phyloP scores from a whole-genome alignment of 805 yeast species.

The Yarrowia keelungensis region DNA sequence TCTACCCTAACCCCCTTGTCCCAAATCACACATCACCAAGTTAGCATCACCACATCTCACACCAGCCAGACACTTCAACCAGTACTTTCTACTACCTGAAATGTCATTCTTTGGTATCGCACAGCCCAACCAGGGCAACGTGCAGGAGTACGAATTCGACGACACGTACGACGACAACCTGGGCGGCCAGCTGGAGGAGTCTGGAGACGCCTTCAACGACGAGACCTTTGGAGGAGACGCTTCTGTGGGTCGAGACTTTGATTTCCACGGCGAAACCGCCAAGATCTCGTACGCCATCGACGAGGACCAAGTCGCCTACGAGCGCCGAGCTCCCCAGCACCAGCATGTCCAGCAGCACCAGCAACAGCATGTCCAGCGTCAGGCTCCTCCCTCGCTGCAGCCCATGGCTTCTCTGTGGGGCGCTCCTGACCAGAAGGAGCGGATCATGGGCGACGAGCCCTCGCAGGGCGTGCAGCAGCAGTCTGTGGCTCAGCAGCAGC shows the following conservation, averaged over 20 bases:
- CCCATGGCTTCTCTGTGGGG: conserved; percentile 81
- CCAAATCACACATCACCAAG: too few species aligned
- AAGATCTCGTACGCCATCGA: conserved; percentile 46
- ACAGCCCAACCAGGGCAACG: conserved; percentile 28
- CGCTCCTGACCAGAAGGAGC: conserved; percentile 48
- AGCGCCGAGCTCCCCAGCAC: conserved; percentile 51
- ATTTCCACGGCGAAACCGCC: conserved; percentile 59
- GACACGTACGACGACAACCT: conserved; percentile 82
- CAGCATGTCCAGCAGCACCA: conserved; percentile 25
- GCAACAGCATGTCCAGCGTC: conserved; percentile 45
- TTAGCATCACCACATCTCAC: not conserved
- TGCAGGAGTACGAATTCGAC: conserved; percentile 68
- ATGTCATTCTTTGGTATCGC: conserved; percentile 33
- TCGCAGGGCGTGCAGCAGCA: not conserved
- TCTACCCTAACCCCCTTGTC: conserved; percentile 1
- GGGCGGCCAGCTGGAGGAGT: conserved; percentile 67
- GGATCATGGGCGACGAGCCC: conserved; percentile 28
- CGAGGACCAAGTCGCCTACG: conserved; percentile 47
- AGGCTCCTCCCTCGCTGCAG: conserved; percentile 55
- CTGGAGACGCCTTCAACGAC: conserved; percentile 79
- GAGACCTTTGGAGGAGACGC: conserved; percentile 73
- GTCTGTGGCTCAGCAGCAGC: conserved; percentile 28
- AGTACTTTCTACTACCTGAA: not conserved
- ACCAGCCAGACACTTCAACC: not conserved
- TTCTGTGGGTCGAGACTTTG: conserved; percentile 66